Base-by-base conservation (phyloP, 208 protist species). In the Porcisia deanei region DNA sequence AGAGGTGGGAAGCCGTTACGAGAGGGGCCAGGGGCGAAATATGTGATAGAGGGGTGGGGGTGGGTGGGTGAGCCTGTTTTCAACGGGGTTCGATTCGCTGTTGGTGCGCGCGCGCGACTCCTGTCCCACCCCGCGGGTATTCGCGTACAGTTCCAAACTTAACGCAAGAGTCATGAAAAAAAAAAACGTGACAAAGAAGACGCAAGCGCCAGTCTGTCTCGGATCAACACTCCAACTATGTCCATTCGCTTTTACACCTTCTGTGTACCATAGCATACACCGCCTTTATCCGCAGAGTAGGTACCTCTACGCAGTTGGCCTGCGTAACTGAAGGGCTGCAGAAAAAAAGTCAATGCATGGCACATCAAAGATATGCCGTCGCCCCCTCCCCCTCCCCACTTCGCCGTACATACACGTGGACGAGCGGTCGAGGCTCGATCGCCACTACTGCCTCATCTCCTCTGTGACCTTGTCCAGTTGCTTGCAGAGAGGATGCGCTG, bases 401-500 rank as follows among this genome's bases (percentile, higher is more conserved):
- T 61, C 39, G 37, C 22, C 52, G 34, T 25, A 61, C 6, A 22
- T 10, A 34, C 57, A 61, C 57, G 14, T 22, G 10, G 8, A 20
- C 64, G 39, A n/a, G 2, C 45, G 53, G 10, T 22, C 52, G 37
- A 49, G n/a, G 59, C 45, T 22, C 58, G 47, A 30, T 20, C 57
- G 16, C 66, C 30, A 57, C 66, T 75, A 75, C 55, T 80, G 57
- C 22, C 80, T 68, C 66, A 92, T 37, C 59, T 88, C 71, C 55
- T 76, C 37, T 25, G 83, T 67, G 12, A 89, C 81, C 45, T 79
- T 58, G 30, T 64, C 59, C 65, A 91, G 75, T 58, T 89, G 80
- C 68, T 85, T 80, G 52, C 81, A 82, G 8, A 79, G 75, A 14
- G 85, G 85, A 66, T 95, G 91, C 3, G 85, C 82, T 7, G 82